Percentiles rank a stretch among this genome's conserved stretches.
Conservation (phyloP, 306 rosid species). For the Phaseolus lunatus region DNA sequence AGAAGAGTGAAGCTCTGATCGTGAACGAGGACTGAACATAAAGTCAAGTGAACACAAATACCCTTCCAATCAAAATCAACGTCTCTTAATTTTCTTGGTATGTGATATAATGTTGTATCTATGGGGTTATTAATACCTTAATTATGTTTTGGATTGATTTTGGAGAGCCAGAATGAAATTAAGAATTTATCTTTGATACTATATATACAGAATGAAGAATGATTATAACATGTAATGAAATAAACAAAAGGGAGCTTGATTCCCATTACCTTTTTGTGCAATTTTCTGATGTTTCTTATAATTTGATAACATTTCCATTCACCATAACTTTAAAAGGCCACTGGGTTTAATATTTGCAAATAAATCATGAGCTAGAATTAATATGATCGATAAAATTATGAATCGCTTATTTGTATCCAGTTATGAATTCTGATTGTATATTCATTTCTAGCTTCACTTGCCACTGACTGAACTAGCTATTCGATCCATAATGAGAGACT, state of each 20-base stretch:
- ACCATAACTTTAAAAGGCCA: too few relatives aligned
- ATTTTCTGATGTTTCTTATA: background rate
- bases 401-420: background rate
- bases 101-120: slow-evolving; percentile 38
- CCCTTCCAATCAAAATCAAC: background rate
- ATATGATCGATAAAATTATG: background rate
- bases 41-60: background rate
- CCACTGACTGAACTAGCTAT: too few relatives aligned
- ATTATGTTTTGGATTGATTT: slow-evolving; percentile 17
- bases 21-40: slow-evolving; percentile 25
- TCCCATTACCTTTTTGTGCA: slow-evolving; percentile 5
- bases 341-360: background rate
- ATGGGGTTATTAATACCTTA: slow-evolving; percentile 22
- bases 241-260: slow-evolving; percentile 13
- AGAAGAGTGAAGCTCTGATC: slow-evolving; percentile 43
- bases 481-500: background rate
- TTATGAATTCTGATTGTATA: slow-evolving; percentile 1
- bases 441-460: background rate
- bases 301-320: slow-evolving; percentile 5
- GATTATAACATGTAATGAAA: slow-evolving; percentile 20
- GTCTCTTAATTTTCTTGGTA: slow-evolving; percentile 45
- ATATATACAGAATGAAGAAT: slow-evolving; percentile 25
- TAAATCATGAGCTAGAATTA: background rate
- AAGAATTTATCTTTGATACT: too few relatives aligned
- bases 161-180: slow-evolving; percentile 24